Evolutionary conservation across 1,284 basidiomycete genomes (phyloP).

Genomic region (Leccinum fuscescens): DNA sequence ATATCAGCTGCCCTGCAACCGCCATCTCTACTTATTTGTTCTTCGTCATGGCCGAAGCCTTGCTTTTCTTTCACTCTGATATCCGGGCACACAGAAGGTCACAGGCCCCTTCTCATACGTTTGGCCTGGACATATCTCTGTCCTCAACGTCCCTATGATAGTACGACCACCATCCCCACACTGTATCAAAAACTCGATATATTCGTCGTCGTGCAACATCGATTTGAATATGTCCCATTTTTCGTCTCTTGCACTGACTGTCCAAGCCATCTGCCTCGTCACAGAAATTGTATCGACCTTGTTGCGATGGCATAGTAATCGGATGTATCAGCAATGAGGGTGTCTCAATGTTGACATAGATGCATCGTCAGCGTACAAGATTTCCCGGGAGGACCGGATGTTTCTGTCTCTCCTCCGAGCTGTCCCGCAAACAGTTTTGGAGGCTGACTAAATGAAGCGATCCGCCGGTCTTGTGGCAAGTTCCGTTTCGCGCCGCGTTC

Average conservation of each 20-base stretch:
- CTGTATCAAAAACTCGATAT: background rate
- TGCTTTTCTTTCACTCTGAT: background rate
- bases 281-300: too few relatives aligned
- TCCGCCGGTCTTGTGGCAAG: too few relatives aligned
- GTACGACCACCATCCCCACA: too few relatives aligned
- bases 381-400: too few relatives aligned
- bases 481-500: too few relatives aligned
- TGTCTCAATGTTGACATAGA: too few relatives aligned
- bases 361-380: too few relatives aligned
- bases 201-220: background rate
- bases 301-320: too few relatives aligned
- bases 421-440: too few relatives aligned
- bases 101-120: background rate
- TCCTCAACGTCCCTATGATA: background rate
- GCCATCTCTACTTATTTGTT: background rate
- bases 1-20: background rate
- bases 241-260: background rate
- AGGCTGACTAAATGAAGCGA: too few relatives aligned
- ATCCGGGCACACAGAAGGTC: background rate
- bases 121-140: background rate
- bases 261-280: background rate
- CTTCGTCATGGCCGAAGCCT: background rate
- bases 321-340: too few relatives aligned
- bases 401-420: too few relatives aligned
- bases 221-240: background rate